Conservation (phyloP, 495 filamentous ascomycete genomes). For the Daldinia concentrica region DNA sequence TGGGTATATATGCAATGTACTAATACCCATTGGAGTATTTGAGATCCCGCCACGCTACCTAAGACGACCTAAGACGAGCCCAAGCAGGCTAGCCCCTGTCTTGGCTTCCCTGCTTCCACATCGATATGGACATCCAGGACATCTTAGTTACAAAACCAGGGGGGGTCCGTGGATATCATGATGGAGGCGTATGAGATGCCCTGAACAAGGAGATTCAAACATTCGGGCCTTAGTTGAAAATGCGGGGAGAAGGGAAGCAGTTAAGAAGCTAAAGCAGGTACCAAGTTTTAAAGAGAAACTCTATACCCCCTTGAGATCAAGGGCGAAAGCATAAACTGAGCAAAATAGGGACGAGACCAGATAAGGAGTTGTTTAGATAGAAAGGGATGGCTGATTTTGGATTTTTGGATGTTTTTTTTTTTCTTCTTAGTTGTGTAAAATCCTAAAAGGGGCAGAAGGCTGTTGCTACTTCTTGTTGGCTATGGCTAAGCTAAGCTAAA, state of each 20-base stretch:
- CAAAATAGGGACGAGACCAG: constrained; percentile 15
- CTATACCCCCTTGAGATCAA: constrained; percentile 12
- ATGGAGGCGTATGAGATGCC: constrained; percentile 21
- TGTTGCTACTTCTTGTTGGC: not conserved
- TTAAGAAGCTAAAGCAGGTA: constrained; percentile 30
- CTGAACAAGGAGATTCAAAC: constrained; percentile 22
- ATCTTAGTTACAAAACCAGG: constrained; percentile 1
- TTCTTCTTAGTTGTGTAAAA: constrained; percentile 5
- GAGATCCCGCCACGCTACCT: constrained; percentile 35
- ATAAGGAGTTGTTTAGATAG: constrained; percentile 10
- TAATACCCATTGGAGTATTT: constrained; percentile 26
- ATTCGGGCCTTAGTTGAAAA: constrained; percentile 19
- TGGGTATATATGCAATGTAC: constrained; percentile 17
- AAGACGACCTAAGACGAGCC: constrained; percentile 29
- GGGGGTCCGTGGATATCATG: constrained; percentile 14
- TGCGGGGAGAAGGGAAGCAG: constrained; percentile 19
- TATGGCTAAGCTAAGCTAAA: constrained; percentile 9
- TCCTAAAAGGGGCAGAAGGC: constrained; percentile 25
- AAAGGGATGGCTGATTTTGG: constrained; percentile 25
- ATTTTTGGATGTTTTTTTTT: not conserved
- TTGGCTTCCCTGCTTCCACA: constrained; percentile 26
- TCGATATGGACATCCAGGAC: not conserved
- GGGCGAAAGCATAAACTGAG: constrained; percentile 6
- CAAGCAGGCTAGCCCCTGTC: constrained; percentile 34
- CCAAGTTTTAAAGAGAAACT: constrained; percentile 28